phyloP scores from a whole-genome alignment of 495 filamentous ascomycete species.

The Penicillium mononematosum region DNA sequence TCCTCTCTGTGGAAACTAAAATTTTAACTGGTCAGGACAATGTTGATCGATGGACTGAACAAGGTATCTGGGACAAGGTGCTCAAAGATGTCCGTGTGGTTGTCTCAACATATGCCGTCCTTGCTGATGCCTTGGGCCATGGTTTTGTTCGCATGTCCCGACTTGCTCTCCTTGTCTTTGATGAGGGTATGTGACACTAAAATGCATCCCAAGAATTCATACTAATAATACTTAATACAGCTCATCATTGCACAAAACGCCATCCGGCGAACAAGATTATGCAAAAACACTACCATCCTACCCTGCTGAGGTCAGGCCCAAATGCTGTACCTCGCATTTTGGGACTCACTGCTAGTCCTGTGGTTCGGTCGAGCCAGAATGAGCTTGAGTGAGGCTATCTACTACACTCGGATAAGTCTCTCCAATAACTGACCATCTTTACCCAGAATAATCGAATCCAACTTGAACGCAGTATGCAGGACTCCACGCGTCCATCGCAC shows the following conservation, averaged over 20 bases:
- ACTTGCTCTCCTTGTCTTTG: slow-evolving; percentile 75
- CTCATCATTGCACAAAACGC: slow-evolving; percentile 36
- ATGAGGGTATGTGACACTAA: slow-evolving; percentile 67
- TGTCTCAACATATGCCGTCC: slow-evolving; percentile 73
- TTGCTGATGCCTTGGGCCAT: slow-evolving; percentile 77
- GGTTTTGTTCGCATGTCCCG: slow-evolving; percentile 70
- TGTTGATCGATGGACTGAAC: slow-evolving; percentile 72
- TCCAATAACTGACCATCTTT: not conserved
- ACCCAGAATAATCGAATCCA: slow-evolving; percentile 64
- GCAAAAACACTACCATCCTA: slow-evolving; percentile 67
- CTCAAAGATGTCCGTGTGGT: slow-evolving; percentile 68
- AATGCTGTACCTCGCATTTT: slow-evolving; percentile 66
- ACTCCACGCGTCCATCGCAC: slow-evolving; percentile 70
- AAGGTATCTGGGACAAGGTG: slow-evolving; percentile 69
- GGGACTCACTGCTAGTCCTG: slow-evolving; percentile 82
- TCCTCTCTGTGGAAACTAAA: slow-evolving; percentile 61
- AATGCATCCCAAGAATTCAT: not conserved
- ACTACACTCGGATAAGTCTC: not conserved
- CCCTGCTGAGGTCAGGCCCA: slow-evolving; percentile 29
- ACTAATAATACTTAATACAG: slow-evolving; percentile 12
- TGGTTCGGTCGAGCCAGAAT: slow-evolving; percentile 46
- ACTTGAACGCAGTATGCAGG: slow-evolving; percentile 69
- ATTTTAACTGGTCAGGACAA: slow-evolving; percentile 67
- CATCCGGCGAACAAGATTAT: slow-evolving; percentile 78
- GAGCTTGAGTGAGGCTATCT: slow-evolving; percentile 33